Base-by-base conservation (phyloP, 2,329 filamentous ascomycete genomes). In the Monosporascus sp. region DNA sequence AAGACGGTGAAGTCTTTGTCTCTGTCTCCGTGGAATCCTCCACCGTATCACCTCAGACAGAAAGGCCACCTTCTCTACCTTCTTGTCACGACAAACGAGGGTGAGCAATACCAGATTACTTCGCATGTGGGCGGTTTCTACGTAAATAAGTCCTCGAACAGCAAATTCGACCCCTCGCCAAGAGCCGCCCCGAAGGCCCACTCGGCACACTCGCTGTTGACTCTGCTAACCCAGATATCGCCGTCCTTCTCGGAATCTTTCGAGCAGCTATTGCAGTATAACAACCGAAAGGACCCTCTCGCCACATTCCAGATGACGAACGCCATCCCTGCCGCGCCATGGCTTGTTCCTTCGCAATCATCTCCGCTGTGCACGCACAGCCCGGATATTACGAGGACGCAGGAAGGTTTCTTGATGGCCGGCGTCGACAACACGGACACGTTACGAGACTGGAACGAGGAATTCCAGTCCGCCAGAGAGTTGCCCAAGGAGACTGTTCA, bases 361-460 rank as follows among this genome's bases (percentile, higher is more conserved):
- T 86, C 85, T 6, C 70, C 83, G 7, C 72, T 85, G 57, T 85
- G 80, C 65, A 76, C 82, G 54, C 94, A 99, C 70, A 82, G 87
- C 64, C 71, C 92, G 24, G 94, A 99, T 69, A 82, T 91, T 57
- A 90, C 92, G 22, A 85, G 95, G 52, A 89, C 92, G 22, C 94
- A 99, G 73, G 94, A 99, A 76, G 89, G 88, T 48, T 97, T 90
- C 68, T 77, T 99, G 55, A 85, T 97, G 55, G 83, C 89, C 20
- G 95, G 95, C 31, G 86, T 92, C 25, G 94, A 99, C 66, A 96
- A 93, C 68, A 90, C 90, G 0, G 94, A 99, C 67, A 96, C 91
- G 5, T 77, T 99, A 58, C 85, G 94, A 54, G 94, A 99, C 71
- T 99, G 95, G 93, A 99, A 99, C 64, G 94, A 99, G 71, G 94